A percentile compares a stretch with the other conserved stretches of the same genome.
Evolutionary conservation across 2,329 filamentous ascomycete species (phyloP).

Genomic region (Colletotrichum falcatum): DNA sequence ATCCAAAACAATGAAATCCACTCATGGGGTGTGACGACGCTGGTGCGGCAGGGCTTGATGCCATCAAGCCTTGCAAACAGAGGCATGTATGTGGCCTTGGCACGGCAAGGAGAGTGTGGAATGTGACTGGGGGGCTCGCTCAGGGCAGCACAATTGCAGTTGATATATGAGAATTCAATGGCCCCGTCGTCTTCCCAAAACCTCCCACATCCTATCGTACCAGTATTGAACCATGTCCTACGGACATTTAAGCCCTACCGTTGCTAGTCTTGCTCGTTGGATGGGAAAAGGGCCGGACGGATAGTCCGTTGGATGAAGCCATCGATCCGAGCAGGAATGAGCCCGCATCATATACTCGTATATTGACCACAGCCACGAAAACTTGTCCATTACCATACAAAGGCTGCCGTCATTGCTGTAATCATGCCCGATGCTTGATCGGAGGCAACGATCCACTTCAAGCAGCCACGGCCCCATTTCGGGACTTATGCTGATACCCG

Average conservation of each 20-base stretch:
- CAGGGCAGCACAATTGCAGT: too few species aligned
- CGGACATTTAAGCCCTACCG: background rate
- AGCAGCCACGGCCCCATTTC: conserved; percentile 16
- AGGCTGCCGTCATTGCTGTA: background rate
- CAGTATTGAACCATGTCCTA: too few species aligned
- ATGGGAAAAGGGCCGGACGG: background rate
- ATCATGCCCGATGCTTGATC: background rate
- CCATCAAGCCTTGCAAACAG: background rate
- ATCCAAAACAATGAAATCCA: conserved; percentile 28
- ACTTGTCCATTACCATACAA: too few species aligned
- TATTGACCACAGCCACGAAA: background rate
- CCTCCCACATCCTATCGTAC: background rate
- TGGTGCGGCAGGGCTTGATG: background rate
- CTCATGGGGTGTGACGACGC: too few species aligned
- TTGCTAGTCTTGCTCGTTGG: background rate
- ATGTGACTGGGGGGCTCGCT: background rate
- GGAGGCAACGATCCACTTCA: background rate
- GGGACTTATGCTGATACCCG: background rate
- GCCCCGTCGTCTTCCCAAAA: too few species aligned
- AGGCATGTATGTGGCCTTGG: background rate
- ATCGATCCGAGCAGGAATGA: background rate
- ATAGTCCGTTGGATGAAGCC: background rate
- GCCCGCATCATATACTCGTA: background rate
- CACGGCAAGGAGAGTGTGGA: background rate
- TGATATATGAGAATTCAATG: background rate